Evolutionary conservation across 2,329 filamentous ascomycete species (phyloP).

Genomic region (Aspergillus sergii): DNA sequence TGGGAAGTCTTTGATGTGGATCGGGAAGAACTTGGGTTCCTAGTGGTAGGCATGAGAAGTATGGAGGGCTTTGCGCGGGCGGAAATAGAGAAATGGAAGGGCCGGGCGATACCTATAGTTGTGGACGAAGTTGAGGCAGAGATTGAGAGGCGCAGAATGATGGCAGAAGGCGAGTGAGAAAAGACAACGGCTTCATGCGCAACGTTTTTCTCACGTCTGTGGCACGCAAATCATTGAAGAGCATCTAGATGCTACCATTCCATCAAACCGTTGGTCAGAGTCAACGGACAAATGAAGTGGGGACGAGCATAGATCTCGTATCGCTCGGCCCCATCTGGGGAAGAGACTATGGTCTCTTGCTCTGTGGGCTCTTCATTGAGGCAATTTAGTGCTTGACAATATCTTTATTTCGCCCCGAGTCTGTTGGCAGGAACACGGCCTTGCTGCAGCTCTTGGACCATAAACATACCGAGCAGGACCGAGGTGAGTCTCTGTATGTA

Average conservation of each 20-base stretch:
- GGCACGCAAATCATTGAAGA: not conserved
- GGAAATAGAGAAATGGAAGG: slow-evolving; percentile 61
- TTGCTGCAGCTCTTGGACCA: not conserved
- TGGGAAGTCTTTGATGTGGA: slow-evolving; percentile 99
- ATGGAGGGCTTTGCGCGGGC: slow-evolving; percentile 68
- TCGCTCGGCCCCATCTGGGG: not conserved
- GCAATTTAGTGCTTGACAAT: not conserved
- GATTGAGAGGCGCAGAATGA: slow-evolving; percentile 55
- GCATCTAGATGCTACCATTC: not conserved
- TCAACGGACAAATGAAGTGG: not conserved
- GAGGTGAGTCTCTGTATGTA: not conserved
- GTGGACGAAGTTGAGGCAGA: slow-evolving; percentile 62
- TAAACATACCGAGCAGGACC: not conserved
- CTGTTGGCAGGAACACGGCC: not conserved
- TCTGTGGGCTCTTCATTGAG: not conserved
- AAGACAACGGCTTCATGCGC: not conserved
- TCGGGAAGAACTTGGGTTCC: slow-evolving; percentile 87
- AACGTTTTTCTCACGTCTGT: not conserved
- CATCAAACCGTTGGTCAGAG: not conserved
- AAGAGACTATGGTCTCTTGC: not conserved
- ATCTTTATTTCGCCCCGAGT: not conserved
- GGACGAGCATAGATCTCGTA: not conserved
- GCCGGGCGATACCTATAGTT: slow-evolving; percentile 59
- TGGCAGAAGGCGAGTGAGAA: slow-evolving; percentile 43
- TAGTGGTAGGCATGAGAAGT: slow-evolving; percentile 84